A percentile compares a stretch with the other conserved stretches of the same genome.
Conservation (phyloP, 805 yeast species). For the Candida nonsorbophila region DNA sequence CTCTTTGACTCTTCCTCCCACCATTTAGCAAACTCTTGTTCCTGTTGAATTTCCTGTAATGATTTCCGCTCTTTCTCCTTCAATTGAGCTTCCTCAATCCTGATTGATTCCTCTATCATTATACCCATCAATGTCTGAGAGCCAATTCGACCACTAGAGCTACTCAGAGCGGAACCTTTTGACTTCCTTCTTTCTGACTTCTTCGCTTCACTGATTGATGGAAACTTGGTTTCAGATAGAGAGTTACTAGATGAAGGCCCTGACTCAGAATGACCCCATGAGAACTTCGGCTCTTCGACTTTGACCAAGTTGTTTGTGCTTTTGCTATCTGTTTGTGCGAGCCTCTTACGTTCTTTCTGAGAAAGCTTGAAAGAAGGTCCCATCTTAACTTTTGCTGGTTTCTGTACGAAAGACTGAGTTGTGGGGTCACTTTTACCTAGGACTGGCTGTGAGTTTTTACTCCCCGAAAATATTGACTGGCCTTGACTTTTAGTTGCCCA, state of each 20-base stretch:
- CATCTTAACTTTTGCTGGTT: conserved; percentile 21
- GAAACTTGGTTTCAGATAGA: neutral
- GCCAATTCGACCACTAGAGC: neutral
- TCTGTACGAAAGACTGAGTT: conserved; percentile 3
- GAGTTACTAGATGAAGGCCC: neutral
- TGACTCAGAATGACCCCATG: neutral
- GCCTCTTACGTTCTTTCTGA: conserved; percentile 54
- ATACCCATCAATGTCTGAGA: conserved; percentile 41
- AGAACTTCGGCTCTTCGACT: neutral
- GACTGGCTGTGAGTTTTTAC: conserved; percentile 11
- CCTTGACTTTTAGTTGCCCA: conserved; percentile 18
- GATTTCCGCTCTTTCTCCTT: conserved; percentile 33
- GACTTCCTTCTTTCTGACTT: neutral
- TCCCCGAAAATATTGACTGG: conserved; percentile 6
- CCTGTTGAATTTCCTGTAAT: conserved; percentile 69
- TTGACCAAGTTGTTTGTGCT: conserved; percentile 1
- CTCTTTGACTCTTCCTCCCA: conserved; percentile 75
- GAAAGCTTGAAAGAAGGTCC: conserved; percentile 42
- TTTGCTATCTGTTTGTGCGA: conserved; percentile 13
- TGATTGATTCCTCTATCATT: conserved; percentile 42
- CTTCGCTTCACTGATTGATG: neutral
- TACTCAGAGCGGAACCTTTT: neutral
- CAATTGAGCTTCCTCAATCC: conserved; percentile 22
- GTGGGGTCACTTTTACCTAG: conserved; percentile 7
- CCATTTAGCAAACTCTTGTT: conserved; percentile 83